These are phyloP conservation scores for Vaccinium darrowii DNA, from an alignment of 148 eudicot genomes.

Conservation along the genomic window DNA sequence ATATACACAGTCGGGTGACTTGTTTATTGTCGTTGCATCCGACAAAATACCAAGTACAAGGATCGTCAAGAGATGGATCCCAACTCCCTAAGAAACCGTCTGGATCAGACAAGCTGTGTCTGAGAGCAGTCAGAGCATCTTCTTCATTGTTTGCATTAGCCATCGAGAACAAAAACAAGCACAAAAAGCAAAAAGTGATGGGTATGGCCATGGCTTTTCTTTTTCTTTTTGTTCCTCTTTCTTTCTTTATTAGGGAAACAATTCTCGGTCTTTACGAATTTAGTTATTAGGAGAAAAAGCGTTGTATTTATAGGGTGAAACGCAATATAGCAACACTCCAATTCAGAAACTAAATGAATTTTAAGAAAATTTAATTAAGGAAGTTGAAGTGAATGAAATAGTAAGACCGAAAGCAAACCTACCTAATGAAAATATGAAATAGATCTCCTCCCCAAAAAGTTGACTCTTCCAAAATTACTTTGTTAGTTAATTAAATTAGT, in stretches of 20 bases:
- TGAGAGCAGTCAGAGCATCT: constrained; percentile 5
- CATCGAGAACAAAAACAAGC: neutral
- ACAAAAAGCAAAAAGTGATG: neutral
- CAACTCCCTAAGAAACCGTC: constrained; percentile 13
- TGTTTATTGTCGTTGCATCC: neutral
- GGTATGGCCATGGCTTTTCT: neutral
- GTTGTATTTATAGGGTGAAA: neutral
- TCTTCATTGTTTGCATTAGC: neutral
- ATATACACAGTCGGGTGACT: neutral
- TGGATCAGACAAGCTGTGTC: constrained; percentile 10
- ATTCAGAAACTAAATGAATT: no score
- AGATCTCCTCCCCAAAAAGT: no score
- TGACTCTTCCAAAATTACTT: no score
- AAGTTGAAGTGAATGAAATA: neutral
- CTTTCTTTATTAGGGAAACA: neutral
- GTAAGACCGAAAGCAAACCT: neutral
- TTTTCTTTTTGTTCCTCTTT: no score
- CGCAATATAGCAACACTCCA: neutral
- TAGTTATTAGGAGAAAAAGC: no score
- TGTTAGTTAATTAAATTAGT: no score
- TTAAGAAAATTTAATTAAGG: neutral
- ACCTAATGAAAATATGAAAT: neutral
- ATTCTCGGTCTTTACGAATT: neutral
- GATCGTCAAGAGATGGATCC: constrained; percentile 9
- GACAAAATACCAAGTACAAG: constrained; percentile 21